Evolutionary conservation across 2,329 filamentous ascomycete genomes (phyloP).

Genomic region (Claviceps cyperi): DNA sequence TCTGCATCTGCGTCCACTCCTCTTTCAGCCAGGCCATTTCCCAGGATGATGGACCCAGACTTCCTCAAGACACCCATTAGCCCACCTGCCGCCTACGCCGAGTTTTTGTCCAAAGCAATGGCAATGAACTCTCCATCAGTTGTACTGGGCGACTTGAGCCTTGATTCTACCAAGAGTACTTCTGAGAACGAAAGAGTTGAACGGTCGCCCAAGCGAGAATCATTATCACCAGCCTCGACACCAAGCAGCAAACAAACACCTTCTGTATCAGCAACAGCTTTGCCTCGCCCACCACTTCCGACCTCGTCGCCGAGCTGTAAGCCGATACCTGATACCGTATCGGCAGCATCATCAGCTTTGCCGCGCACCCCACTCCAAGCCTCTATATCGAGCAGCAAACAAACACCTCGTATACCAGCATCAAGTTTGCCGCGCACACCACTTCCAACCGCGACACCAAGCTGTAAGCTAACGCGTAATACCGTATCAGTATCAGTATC

Average conservation of each 20-base stretch:
- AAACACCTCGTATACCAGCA: conserved; percentile 18
- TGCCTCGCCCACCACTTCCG: conserved; percentile 38
- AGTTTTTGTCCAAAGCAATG: conserved; percentile 72
- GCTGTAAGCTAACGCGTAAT: conserved; percentile 34
- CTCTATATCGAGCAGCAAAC: conserved; percentile 16
- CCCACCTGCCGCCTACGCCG: conserved; percentile 76
- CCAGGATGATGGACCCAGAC: conserved; percentile 27
- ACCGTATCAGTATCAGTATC: conserved; percentile 15
- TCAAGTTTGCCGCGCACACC: conserved; percentile 32
- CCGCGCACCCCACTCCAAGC: conserved; percentile 7
- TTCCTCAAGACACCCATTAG: conserved; percentile 83
- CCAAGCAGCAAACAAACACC: conserved; percentile 12
- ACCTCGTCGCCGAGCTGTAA: conserved; percentile 40
- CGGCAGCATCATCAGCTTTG: too few species aligned
- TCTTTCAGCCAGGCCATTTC: conserved; percentile 32
- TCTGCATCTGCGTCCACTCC: conserved; percentile 56
- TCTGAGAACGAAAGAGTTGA: conserved; percentile 41
- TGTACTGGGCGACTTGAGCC: conserved; percentile 34
- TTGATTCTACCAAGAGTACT: conserved; percentile 37
- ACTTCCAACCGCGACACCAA: conserved; percentile 34
- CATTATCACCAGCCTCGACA: conserved; percentile 28
- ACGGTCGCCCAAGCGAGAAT: conserved; percentile 42
- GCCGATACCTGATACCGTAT: conserved; percentile 15
- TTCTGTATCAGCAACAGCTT: conserved; percentile 23
- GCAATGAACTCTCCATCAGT: conserved; percentile 56